Percentiles rank a stretch among this genome's conserved stretches.
Conservation (phyloP, 2,329 filamentous ascomycete species). For the Aspergillus versicolor region DNA sequence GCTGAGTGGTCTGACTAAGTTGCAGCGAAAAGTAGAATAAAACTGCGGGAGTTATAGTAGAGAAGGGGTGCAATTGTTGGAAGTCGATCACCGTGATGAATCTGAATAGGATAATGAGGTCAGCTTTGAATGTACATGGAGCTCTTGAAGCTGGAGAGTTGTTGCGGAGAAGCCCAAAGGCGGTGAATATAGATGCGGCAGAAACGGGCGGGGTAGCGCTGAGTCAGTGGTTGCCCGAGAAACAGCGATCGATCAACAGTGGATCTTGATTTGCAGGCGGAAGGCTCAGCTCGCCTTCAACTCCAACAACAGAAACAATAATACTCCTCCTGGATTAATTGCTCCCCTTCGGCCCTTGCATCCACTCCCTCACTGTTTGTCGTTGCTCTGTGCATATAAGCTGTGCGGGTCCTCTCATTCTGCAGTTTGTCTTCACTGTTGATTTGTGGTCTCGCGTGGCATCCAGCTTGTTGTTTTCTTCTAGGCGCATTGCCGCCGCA, state of each 20-base stretch:
- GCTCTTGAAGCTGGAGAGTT: neutral
- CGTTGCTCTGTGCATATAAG: conserved; percentile 20
- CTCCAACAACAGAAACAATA: conserved; percentile 4
- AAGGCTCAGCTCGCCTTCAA: conserved; percentile 4
- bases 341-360: conserved; percentile 18
- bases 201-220: conserved; percentile 28
- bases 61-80: neutral
- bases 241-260: conserved; percentile 33
- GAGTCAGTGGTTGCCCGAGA: conserved; percentile 39
- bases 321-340: conserved; percentile 2
- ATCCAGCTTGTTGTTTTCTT: conserved; percentile 12
- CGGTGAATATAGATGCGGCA: conserved; percentile 30
- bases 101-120: neutral
- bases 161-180: conserved; percentile 15
- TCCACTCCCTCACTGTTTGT: conserved; percentile 14
- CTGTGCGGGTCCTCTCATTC: conserved; percentile 17
- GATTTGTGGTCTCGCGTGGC: conserved; percentile 20
- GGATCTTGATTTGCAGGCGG: conserved; percentile 1
- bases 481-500: conserved; percentile 18
- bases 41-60: neutral
- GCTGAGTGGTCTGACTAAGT: neutral
- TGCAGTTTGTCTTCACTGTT: conserved; percentile 17
- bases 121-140: neutral
- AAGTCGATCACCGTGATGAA: neutral
- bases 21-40: no score